Percentiles rank a stretch among this genome's conserved stretches.
These are phyloP conservation scores for Diaporthe ampelina DNA, from an alignment of 2,329 filamentous ascomycete species.

Conservation along the genomic window DNA sequence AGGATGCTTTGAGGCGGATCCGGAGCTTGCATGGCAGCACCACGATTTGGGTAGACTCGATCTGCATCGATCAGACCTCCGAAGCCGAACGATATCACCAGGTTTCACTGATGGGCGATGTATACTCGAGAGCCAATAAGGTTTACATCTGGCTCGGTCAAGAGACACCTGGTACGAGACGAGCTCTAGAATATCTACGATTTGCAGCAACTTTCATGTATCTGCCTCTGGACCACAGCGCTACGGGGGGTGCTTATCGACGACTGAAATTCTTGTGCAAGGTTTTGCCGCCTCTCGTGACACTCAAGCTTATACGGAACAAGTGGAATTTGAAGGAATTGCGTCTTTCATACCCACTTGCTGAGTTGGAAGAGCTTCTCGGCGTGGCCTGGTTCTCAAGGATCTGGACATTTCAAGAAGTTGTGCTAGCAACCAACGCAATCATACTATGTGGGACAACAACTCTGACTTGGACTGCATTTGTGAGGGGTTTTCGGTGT, in stretches of 20 bases:
- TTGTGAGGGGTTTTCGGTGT: background rate
- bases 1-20: background rate
- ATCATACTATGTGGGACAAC: background rate
- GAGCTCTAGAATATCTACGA: background rate
- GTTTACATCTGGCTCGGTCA: background rate
- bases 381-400: background rate
- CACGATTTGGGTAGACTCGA: slow-evolving; percentile 3
- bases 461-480: background rate
- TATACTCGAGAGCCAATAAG: background rate
- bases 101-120: background rate
- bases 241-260: background rate
- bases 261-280: background rate
- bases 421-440: background rate
- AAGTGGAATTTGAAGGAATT: background rate
- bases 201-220: background rate
- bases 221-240: background rate
- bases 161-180: background rate
- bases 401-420: background rate
- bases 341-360: background rate
- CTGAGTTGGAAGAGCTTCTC: background rate
- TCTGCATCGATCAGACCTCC: background rate
- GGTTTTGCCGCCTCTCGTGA: background rate
- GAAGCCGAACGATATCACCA: background rate
- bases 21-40: background rate
- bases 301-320: background rate